Base-by-base conservation (phyloP, 805 yeast genomes). In the Wickerhamomyces xylosicus region DNA sequence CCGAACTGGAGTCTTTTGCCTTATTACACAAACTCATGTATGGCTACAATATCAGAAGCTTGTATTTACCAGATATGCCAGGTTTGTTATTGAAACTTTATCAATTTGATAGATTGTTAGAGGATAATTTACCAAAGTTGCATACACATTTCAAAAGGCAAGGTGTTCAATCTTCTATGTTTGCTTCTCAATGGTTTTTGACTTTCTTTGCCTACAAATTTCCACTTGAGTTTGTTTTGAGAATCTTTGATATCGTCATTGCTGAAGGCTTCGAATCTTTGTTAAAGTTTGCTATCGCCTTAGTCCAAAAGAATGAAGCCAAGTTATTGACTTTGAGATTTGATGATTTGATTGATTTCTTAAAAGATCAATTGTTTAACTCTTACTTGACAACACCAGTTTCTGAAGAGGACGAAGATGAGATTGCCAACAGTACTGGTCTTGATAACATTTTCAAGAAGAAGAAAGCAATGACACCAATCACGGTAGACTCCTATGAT, bases 171-270 rank as follows among this genome's bases (percentile, higher is more conserved):
- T 83, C 95, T 3, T 81, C 95, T 18, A 90, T 90, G 97, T 92
- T 85, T 65, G 97, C 97, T 0, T 79, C 95, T 2, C 97, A 92
- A 60, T 92, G 98, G 98, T 90, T 92, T 54, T 69, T 92, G 50
- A 92, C 97, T 0, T 71, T 92, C 47, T 92, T 92, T 61, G 95
- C 95, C 6, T 92, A 92, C 65, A 86, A 86, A 56, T 90, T 92
- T 58, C 97, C 98, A 14, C 64, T 89, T 37, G 84, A 78, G 41
- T 80, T 90, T 55, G 97, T 92, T 19, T 63, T 86, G 46, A 69
- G 97, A 44, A 85, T 92, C 32, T 85, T 74, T 58, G 98, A 92
- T 62, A 73, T 85, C 43, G 77, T 92, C 7, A 77, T 92, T 38
- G 80, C 94, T 7, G 96, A 92, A 63, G 98, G 98, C 31, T 65